Percentiles rank a stretch among this genome's conserved stretches.
These are phyloP conservation scores for Kodamaea ohmeri DNA, from an alignment of 1,139 yeast genomes.

Conservation along the genomic window DNA sequence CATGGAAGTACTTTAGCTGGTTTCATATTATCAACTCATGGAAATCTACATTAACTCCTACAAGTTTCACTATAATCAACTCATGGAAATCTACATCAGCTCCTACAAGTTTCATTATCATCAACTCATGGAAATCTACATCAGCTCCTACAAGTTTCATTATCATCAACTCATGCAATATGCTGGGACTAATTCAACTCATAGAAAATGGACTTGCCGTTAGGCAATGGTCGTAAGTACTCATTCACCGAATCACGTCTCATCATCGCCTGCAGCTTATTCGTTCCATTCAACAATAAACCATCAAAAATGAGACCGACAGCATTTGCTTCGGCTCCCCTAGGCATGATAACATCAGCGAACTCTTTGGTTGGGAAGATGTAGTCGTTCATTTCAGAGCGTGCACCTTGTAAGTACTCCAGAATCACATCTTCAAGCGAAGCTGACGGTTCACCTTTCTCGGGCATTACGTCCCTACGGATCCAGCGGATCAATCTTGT, in stretches of 20 bases:
- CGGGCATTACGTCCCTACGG: conserved; percentile 35
- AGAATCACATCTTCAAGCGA: conserved; percentile 53
- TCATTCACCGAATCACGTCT: conserved; percentile 11
- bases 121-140: too few species aligned
- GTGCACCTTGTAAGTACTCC: conserved; percentile 60
- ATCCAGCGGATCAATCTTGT: conserved; percentile 78
- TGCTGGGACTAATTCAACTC: conserved; percentile 41
- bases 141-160: too few species aligned
- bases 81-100: too few species aligned
- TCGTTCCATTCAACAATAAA: conserved; percentile 42
- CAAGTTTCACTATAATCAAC: too few species aligned
- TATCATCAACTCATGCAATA: too few species aligned
- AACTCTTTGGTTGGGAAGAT: conserved; percentile 72
- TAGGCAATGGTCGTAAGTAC: conserved; percentile 25
- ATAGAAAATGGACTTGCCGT: conserved; percentile 36
- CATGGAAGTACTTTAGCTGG: too few species aligned
- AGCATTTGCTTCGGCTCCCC: conserved; percentile 65
- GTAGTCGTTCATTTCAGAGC: conserved; percentile 74
- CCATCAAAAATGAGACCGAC: conserved; percentile 75
- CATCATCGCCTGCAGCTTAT: conserved; percentile 10
- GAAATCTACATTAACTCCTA: too few species aligned
- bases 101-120: too few species aligned
- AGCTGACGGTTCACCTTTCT: conserved; percentile 13
- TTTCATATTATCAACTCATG: too few species aligned
- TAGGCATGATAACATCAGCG: conserved; percentile 81